Evolutionary conservation across 1,284 basidiomycete species (phyloP).

Genomic region (Chalciporus sp.): DNA sequence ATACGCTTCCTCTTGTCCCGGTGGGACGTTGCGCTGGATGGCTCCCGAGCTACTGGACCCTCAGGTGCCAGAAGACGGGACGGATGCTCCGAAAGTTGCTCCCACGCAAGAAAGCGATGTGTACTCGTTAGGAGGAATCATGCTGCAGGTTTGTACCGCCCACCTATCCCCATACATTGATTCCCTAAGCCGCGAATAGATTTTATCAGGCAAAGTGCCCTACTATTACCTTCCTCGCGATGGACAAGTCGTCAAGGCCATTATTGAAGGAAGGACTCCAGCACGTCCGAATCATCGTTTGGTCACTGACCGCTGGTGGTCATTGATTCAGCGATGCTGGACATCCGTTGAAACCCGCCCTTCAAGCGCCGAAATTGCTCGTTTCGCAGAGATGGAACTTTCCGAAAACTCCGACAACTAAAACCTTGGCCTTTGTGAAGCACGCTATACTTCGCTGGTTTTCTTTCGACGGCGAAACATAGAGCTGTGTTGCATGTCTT

Average conservation of each 20-base stretch:
- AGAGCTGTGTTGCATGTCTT: too few species aligned
- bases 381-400: too few species aligned
- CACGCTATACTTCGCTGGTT: too few species aligned
- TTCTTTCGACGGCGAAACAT: too few species aligned
- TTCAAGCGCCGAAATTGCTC: conserved; percentile 9
- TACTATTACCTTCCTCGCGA: conserved; percentile 6
- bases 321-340: conserved; percentile 6
- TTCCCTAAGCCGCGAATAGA: not conserved
- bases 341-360: conserved; percentile 3
- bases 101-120: conserved; percentile 13
- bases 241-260: conserved; percentile 10
- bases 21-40: conserved; percentile 20
- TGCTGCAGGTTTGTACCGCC: conserved; percentile 17
- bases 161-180: too few species aligned
- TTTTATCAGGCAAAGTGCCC: conserved; percentile 6
- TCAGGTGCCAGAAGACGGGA: conserved; percentile 12
- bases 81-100: not conserved
- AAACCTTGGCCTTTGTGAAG: too few species aligned
- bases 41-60: conserved; percentile 20
- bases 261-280: conserved; percentile 10
- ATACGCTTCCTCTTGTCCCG: conserved; percentile 19
- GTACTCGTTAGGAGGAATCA: conserved; percentile 22
- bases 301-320: conserved; percentile 16
- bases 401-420: too few species aligned
- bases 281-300: conserved; percentile 4